Evolutionary conservation across 2,329 filamentous ascomycete species (phyloP), one percentile per base, ranked within the genome.

Genomic region (Phialophora chinensis): DNA sequence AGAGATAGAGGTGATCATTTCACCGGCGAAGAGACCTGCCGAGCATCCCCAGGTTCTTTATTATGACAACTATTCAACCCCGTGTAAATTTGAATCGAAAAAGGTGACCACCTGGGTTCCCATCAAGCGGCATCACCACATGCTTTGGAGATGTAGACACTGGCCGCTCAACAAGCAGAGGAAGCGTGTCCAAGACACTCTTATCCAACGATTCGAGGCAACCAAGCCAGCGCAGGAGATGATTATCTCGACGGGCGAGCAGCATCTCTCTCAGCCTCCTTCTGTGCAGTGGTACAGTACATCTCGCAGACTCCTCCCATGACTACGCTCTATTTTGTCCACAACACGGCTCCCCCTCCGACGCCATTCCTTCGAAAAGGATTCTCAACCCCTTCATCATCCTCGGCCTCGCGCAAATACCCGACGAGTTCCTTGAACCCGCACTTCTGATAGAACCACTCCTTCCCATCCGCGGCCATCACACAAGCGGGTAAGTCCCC

Each of bases 351-450:
- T 6, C 65, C 67, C 4, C 67, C 67, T 8, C 59, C 65, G 17
- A 65, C 62, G 8, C 66, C 66, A 50, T 65, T 60, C 52, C 27
- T 54, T 29, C 31, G 54, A 12, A 70, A 44, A 23, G 68, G 68
- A 44, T 70, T 70, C 12, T 62, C 60, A 6, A 27, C 31, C 4
- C 66, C 65, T 20, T 52, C 8, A 14, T 27, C 65, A 49, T 65
- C 66, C 33, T 38, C 35, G 2, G 50, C 52, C 23, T 44, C 49
- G 44, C 62, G 58, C 23, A 61, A 50, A 55, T 60, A 68, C 4
- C 66, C 68, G 3, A 70, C 66, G 10, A 68, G 56, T 14, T 70
- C 42, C 23, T 23, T 56, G 52, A 70, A 68, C 12, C 68, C 68
- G 6, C 47, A 35, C 53, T 66, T 70, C 33, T 62, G 47, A 31